Percentiles rank a stretch among this genome's conserved stretches.
Evolutionary conservation across 2,329 filamentous ascomycete genomes (phyloP).

Genomic region (Xylariaceae sp.): DNA sequence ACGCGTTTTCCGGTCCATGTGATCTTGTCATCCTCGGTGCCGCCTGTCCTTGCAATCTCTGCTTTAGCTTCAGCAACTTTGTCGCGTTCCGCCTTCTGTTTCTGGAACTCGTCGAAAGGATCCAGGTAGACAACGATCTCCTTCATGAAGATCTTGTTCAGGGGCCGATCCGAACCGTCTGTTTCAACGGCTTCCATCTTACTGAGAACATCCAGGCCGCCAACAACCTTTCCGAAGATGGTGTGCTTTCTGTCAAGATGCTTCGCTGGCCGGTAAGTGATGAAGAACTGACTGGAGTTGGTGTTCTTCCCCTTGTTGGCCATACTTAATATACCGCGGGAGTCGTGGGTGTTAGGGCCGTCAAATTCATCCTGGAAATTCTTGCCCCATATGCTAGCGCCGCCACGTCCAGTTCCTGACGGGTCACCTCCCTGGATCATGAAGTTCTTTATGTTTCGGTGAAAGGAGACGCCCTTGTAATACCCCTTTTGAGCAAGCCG

Average conservation of each 20-base stretch:
- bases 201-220: constrained; percentile 64
- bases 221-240: constrained; percentile 85
- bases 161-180: constrained; percentile 69
- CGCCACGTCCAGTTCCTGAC: constrained; percentile 85
- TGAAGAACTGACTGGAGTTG: constrained; percentile 92
- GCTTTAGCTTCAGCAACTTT: constrained; percentile 52
- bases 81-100: constrained; percentile 63
- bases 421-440: constrained; percentile 98
- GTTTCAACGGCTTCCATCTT: constrained; percentile 73
- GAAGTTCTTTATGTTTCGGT: constrained; percentile 90
- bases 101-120: constrained; percentile 89
- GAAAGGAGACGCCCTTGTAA: constrained; percentile 78
- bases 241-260: constrained; percentile 95
- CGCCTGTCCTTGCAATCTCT: constrained; percentile 58
- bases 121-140: constrained; percentile 85
- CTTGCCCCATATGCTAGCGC: constrained; percentile 86
- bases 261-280: constrained; percentile 76
- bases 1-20: constrained; percentile 97
- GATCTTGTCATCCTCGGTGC: constrained; percentile 78
- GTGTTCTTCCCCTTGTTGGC: constrained; percentile 98
- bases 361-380: constrained; percentile 93
- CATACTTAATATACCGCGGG: constrained; percentile 80
- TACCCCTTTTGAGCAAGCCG: constrained; percentile 83
- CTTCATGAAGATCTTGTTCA: constrained; percentile 72
- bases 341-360: constrained; percentile 77